A percentile compares a stretch with the other conserved stretches of the same genome.
These are phyloP conservation scores for Grosmannia serpens DNA, from an alignment of 2,329 filamentous ascomycete species.

Conservation along the genomic window DNA sequence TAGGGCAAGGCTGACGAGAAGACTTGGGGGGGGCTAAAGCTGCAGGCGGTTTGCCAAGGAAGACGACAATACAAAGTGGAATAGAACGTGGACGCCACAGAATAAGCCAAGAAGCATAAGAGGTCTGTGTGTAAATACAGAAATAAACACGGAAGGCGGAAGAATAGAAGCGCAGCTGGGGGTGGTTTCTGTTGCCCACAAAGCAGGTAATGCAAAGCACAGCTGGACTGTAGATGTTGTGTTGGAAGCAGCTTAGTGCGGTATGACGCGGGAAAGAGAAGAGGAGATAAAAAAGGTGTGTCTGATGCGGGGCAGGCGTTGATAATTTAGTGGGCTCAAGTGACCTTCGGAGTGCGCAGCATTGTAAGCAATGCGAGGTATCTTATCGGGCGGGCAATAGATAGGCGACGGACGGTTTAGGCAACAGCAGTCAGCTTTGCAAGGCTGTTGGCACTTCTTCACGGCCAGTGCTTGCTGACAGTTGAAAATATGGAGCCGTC, in stretches of 20 bases:
- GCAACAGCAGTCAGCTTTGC: background rate
- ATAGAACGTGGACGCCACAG: background rate
- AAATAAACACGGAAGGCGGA: background rate
- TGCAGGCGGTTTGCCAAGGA: background rate
- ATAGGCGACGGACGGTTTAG: background rate
- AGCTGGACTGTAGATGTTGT: background rate
- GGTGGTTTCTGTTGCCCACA: background rate
- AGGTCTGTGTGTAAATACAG: background rate
- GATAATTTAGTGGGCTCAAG: background rate
- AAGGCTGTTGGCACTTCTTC: background rate
- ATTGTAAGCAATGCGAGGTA: background rate
- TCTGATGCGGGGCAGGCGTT: background rate
- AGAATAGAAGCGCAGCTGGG: background rate
- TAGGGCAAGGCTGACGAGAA: background rate
- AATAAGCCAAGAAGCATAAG: background rate
- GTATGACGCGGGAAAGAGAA: constrained; percentile 1
- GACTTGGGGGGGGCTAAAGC: background rate
- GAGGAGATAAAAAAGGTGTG: background rate
- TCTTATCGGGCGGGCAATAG: background rate
- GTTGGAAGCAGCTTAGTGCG: constrained; percentile 3
- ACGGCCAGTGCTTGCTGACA: background rate
- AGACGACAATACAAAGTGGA: background rate
- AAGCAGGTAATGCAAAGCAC: background rate
- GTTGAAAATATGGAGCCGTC: no score
- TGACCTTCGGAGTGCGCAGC: background rate